Evolutionary conservation across 495 filamentous ascomycete genomes (phyloP).

Genomic region (Penicillium arizonense): DNA sequence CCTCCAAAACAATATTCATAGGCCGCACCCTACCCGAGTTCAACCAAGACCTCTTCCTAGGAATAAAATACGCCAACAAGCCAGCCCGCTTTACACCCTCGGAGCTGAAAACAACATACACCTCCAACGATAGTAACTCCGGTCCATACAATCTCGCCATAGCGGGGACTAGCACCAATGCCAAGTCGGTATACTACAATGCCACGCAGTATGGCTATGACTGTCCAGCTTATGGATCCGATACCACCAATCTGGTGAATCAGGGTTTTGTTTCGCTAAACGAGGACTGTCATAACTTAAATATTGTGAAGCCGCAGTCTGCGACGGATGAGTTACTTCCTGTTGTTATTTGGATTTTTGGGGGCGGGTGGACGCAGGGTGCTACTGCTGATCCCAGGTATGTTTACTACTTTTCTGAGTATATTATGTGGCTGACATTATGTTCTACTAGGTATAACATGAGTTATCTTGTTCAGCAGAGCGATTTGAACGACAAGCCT

Average conservation of each 20-base stretch:
- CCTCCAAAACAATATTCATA: slow-evolving; percentile 21
- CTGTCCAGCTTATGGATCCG: slow-evolving; percentile 37
- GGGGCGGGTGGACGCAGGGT: slow-evolving; percentile 52
- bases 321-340: slow-evolving; percentile 51
- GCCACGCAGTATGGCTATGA: slow-evolving; percentile 37
- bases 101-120: slow-evolving; percentile 23
- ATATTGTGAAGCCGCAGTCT: slow-evolving; percentile 57
- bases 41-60: slow-evolving; percentile 32
- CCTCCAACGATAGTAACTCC: slow-evolving; percentile 22
- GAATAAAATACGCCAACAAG: slow-evolving; percentile 35
- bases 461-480: slow-evolving; percentile 36
- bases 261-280: slow-evolving; percentile 26
- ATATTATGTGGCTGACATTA: background rate
- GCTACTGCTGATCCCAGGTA: slow-evolving; percentile 38
- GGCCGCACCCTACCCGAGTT: slow-evolving; percentile 31
- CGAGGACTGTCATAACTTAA: slow-evolving; percentile 67
- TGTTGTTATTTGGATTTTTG: slow-evolving; percentile 67
- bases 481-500: slow-evolving; percentile 48
- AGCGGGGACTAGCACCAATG: background rate
- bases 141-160: slow-evolving; percentile 9
- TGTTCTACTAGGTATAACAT: slow-evolving; percentile 29
- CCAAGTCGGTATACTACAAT: slow-evolving; percentile 25
- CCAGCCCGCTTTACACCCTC: slow-evolving; percentile 31
- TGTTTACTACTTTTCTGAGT: slow-evolving; percentile 11
- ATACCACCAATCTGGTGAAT: slow-evolving; percentile 23